Evolutionary conservation across 331 rosid species (phyloP), one percentile per base, ranked within the genome.

Genomic region (Malus hybrid): DNA sequence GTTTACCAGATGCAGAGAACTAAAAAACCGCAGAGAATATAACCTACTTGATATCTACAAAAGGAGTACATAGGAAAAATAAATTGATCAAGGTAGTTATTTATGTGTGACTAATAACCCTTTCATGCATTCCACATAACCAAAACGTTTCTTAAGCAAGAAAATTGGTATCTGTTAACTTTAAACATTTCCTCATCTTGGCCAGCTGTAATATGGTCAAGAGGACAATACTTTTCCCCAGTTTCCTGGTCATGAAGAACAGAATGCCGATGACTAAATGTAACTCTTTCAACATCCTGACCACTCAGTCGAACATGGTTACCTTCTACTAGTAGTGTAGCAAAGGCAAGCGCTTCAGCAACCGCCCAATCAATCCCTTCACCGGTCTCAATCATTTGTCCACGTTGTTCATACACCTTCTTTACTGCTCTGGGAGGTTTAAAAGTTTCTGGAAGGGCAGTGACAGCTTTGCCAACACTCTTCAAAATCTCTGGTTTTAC

Each of bases 261-360:
- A 70, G 99, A 19, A 82, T 95, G 99, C 26, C 99, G 92, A 79
- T 92, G 97, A 82, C 99, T 95, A 78, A 95, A 95, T 72, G 99
- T 95, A 66, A 97, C 99, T 79, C 99, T 86, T 86, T 95, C 99
- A 68, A 92, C 99, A 78, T 92, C 99, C 88, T 95, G 97, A 67
- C 99, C 99, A 76, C 99, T 95, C 85, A 87, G 75, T 72, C 99
- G 88, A 72, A 95, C 97, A 73, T 95, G 99, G 82, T 92, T 95
- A 69, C 99, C 97, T 90, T 95, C 99, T 73, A 88, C 88, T 7
- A 95, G 74, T 82, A 95, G 84, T 57, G 99, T 95, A 76, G 96
- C 97, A 78, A 83, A 90, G 66, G 97, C 99, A 82, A 95, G 99
- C 75, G 97, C 93, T 85, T 95, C 97, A 4, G 85, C 99, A 76